phyloP scores from a whole-genome alignment of 2,329 filamentous ascomycete species.

The Furcasterigmium furcatum region DNA sequence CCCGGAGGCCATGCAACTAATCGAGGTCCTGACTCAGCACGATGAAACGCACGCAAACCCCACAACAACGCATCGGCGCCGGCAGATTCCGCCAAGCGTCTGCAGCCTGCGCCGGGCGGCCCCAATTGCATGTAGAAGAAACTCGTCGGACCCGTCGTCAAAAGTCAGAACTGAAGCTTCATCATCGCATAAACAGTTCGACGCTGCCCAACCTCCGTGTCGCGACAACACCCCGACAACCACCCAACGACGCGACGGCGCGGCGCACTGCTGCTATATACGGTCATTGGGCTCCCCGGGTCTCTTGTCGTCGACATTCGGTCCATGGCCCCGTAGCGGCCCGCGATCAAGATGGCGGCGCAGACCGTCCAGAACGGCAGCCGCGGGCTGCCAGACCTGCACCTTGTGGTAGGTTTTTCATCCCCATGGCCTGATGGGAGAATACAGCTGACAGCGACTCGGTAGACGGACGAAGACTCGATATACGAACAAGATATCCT shows the following conservation, averaged over 20 bases:
- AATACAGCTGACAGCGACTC: constrained; percentile 1
- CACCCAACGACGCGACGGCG: background rate
- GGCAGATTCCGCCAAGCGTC: too few relatives aligned
- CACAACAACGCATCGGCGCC: too few relatives aligned
- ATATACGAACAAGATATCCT: constrained; percentile 96
- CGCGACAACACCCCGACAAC: background rate
- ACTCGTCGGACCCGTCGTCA: background rate
- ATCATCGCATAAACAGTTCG: background rate
- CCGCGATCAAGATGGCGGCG: constrained; percentile 9
- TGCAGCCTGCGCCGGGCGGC: too few relatives aligned
- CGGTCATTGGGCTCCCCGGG: background rate
- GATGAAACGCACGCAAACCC: too few relatives aligned
- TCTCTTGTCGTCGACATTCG: background rate
- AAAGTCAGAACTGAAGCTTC: background rate
- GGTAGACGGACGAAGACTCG: constrained; percentile 78
- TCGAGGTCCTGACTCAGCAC: too few relatives aligned
- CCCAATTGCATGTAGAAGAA: too few relatives aligned
- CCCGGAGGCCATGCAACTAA: too few relatives aligned
- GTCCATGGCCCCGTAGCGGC: constrained; percentile 1
- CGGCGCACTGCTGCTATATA: background rate
- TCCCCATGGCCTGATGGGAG: background rate
- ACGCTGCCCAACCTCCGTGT: background rate
- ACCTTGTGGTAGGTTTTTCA: constrained; percentile 40
- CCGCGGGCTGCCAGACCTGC: constrained; percentile 42
- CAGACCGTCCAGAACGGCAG: constrained; percentile 23